These are phyloP conservation scores for Coemansia sp. DNA, from an alignment of 192 early-diverging fungal species.

Conservation along the genomic window DNA sequence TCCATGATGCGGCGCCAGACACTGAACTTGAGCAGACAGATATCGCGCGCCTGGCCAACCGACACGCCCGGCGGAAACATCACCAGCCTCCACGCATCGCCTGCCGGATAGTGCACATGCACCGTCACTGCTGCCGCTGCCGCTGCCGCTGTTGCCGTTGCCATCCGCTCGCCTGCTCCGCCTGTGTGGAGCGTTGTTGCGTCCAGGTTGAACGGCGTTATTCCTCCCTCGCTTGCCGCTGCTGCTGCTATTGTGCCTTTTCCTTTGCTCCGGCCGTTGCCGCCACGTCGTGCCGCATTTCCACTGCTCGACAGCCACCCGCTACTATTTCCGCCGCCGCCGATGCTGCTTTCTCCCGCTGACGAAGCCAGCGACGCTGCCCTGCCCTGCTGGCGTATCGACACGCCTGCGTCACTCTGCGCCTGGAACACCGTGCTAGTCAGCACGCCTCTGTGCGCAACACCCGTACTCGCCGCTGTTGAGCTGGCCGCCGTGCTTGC, in stretches of 20 bases:
- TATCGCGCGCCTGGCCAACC: constrained; percentile 51
- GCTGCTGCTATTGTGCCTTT: not conserved
- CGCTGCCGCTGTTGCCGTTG: not conserved
- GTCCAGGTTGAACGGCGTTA: constrained; percentile 2
- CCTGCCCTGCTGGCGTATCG: not conserved
- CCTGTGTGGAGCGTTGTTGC: not conserved
- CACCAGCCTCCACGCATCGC: constrained; percentile 30
- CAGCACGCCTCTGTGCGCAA: not conserved
- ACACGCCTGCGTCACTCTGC: no score
- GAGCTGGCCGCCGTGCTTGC: not conserved
- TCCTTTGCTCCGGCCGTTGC: no score
- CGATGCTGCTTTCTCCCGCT: not conserved
- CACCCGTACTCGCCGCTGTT: not conserved
- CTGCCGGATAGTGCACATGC: constrained; percentile 40
- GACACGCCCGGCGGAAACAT: constrained; percentile 45
- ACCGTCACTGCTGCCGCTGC: constrained; percentile 14
- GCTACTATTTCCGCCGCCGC: not conserved
- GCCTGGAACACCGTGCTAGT: not conserved
- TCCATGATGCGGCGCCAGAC: constrained; percentile 47
- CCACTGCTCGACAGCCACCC: not conserved
- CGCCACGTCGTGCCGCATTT: no score
- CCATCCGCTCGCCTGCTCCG: not conserved
- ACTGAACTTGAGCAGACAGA: constrained; percentile 55
- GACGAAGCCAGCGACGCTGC: not conserved
- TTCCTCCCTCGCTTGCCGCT: not conserved